Evolutionary conservation across 306 rosid genomes (phyloP).

Genomic region (Cercis canadensis): DNA sequence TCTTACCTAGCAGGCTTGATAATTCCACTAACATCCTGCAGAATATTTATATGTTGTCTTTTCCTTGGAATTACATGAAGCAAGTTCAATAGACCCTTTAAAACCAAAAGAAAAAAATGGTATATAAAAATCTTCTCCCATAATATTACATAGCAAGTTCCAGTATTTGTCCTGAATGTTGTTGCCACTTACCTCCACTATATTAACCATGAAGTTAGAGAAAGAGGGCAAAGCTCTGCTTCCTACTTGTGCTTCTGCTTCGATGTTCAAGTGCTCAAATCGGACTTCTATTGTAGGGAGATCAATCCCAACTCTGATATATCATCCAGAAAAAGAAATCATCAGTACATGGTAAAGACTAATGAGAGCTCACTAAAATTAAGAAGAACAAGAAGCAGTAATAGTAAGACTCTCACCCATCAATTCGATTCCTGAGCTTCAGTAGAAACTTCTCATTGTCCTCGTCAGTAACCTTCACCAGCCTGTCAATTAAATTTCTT

Average conservation of each 20-base stretch:
- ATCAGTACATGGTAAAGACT: too few relatives aligned
- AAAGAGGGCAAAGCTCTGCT: conserved; percentile 75
- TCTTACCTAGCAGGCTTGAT: conserved; percentile 76
- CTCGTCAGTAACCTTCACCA: conserved; percentile 33
- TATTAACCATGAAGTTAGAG: conserved; percentile 61
- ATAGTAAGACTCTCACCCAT: conserved; percentile 18
- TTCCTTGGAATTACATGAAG: conserved; percentile 45
- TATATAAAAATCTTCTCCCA: conserved; percentile 13
- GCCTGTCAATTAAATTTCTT: conserved; percentile 38
- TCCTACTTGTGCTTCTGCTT: conserved; percentile 80
- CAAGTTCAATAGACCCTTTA: conserved; percentile 46
- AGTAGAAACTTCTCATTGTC: conserved; percentile 42
- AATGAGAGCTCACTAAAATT: too few relatives aligned
- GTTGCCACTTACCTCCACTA: conserved; percentile 51
- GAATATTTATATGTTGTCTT: conserved; percentile 55
- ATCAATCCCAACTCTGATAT: conserved; percentile 70
- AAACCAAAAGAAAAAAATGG: too few relatives aligned
- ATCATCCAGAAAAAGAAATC: neutral
- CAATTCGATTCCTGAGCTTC: conserved; percentile 33
- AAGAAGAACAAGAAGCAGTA: too few relatives aligned
- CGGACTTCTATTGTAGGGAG: conserved; percentile 82
- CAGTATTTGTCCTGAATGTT: neutral
- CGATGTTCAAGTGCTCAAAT: conserved; percentile 66
- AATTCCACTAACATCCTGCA: conserved; percentile 75
- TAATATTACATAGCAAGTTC: conserved; percentile 18